phyloP scores from a whole-genome alignment of 225 moss, liverwort and hornwort species.

The Bryum argenteum region DNA sequence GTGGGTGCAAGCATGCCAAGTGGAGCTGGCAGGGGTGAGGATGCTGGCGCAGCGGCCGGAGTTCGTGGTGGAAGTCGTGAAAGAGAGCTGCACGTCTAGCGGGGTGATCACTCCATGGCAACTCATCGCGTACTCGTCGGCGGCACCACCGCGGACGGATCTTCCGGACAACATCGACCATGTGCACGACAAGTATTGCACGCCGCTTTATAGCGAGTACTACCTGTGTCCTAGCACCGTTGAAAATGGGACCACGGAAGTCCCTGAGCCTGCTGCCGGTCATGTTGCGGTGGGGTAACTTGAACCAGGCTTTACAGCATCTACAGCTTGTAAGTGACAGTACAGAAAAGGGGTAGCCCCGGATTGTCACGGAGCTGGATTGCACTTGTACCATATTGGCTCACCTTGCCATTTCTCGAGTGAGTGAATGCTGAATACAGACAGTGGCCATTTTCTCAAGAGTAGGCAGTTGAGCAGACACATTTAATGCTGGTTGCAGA shows the following conservation, averaged over 20 bases:
- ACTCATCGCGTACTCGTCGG: constrained; percentile 54
- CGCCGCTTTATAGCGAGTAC: constrained; percentile 42
- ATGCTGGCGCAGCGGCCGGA: constrained; percentile 46
- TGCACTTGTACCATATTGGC: no score
- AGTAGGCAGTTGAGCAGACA: no score
- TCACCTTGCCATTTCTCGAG: no score
- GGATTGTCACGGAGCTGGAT: no score
- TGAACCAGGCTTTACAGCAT: no score
- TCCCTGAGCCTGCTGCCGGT: background rate
- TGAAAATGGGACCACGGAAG: constrained; percentile 6
- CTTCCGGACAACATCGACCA: constrained; percentile 52
- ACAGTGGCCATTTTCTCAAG: no score
- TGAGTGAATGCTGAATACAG: no score
- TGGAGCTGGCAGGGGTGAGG: constrained; percentile 54
- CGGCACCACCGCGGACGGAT: constrained; percentile 46
- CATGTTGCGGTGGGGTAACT: background rate
- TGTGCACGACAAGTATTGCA: constrained; percentile 48
- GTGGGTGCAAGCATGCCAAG: constrained; percentile 70
- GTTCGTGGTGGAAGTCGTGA: constrained; percentile 53
- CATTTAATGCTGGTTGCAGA: no score
- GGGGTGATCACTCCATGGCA: constrained; percentile 58
- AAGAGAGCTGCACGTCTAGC: constrained; percentile 30
- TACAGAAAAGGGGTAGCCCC: no score
- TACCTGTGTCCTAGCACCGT: constrained; percentile 53
- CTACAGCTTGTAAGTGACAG: no score